Evolutionary conservation across 345 rosid species (phyloP).

Genomic region (rapeseed (Brassica napus)): DNA sequence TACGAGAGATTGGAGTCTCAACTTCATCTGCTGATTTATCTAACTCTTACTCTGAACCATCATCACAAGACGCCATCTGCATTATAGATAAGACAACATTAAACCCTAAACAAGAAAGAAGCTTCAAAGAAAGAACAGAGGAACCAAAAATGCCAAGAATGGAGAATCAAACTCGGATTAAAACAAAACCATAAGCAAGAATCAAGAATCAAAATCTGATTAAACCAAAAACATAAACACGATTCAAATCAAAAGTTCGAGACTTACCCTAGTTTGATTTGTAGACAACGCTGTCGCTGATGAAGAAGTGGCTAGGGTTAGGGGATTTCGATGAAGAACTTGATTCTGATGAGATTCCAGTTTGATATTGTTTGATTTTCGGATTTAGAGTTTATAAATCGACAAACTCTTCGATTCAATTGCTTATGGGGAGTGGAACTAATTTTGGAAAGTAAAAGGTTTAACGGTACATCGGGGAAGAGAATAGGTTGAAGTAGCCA

Average conservation of each 20-base stretch:
- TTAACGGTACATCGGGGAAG: background rate
- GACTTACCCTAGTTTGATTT: background rate
- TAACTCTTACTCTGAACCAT: too few species aligned
- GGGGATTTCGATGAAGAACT: background rate
- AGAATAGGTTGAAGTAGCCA: background rate
- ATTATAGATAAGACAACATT: background rate
- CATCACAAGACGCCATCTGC: background rate
- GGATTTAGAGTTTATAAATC: too few species aligned
- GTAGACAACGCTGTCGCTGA: background rate
- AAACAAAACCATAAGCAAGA: too few species aligned
- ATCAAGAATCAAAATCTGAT: background rate
- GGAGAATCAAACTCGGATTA: too few species aligned
- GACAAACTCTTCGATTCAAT: too few species aligned
- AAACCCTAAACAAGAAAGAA: too few species aligned
- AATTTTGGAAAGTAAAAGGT: too few species aligned
- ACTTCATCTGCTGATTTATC: too few species aligned
- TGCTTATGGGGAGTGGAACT: too few species aligned
- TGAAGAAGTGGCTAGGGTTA: background rate
- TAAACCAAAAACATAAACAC: background rate
- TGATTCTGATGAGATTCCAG: background rate
- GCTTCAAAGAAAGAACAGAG: too few species aligned
- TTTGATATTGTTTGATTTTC: background rate
- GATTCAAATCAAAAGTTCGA: background rate
- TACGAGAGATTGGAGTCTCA: background rate
- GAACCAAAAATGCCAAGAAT: too few species aligned